Percentiles rank a stretch among this genome's conserved stretches.
phyloP scores from a whole-genome alignment of 2,329 filamentous ascomycete genomes.

The Pseudogymnoascus sp. region DNA sequence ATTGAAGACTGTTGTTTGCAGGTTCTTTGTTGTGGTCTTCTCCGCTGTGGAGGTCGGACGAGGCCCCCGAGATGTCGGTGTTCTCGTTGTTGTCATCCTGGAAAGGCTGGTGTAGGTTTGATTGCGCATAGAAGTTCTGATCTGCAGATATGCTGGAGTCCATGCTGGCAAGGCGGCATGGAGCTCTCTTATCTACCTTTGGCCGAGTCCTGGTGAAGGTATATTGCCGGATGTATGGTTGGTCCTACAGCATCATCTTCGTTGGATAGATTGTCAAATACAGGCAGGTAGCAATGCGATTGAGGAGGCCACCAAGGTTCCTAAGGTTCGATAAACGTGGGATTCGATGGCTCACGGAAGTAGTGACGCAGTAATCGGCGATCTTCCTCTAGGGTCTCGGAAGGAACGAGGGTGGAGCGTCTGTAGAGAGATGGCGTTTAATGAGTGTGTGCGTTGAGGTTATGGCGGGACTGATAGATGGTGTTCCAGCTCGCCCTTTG shows the following conservation, averaged over 20 bases:
- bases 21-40: not conserved
- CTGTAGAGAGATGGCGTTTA: not conserved
- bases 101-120: not conserved
- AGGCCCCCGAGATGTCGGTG: not conserved
- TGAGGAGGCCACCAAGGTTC: not conserved
- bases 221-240: not conserved
- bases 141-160: constrained; percentile 26
- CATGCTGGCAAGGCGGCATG: constrained; percentile 20
- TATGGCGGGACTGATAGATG: not conserved
- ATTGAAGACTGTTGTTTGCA: not conserved
- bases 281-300: not conserved
- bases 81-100: not conserved
- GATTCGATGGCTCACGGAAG: not conserved
- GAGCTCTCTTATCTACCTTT: not conserved
- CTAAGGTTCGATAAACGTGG: not conserved
- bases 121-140: constrained; percentile 25
- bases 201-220: constrained; percentile 5
- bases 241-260: constrained; percentile 1
- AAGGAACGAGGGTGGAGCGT: not conserved
- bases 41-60: not conserved
- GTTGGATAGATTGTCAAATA: not conserved
- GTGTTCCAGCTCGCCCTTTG: not conserved
- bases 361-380: constrained; percentile 1
- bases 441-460: not conserved
- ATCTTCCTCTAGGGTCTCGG: not conserved